A percentile compares a stretch with the other conserved stretches of the same genome.
These are phyloP conservation scores for Kodamaea arcana DNA, from an alignment of 1,139 yeast species.

Conservation along the genomic window DNA sequence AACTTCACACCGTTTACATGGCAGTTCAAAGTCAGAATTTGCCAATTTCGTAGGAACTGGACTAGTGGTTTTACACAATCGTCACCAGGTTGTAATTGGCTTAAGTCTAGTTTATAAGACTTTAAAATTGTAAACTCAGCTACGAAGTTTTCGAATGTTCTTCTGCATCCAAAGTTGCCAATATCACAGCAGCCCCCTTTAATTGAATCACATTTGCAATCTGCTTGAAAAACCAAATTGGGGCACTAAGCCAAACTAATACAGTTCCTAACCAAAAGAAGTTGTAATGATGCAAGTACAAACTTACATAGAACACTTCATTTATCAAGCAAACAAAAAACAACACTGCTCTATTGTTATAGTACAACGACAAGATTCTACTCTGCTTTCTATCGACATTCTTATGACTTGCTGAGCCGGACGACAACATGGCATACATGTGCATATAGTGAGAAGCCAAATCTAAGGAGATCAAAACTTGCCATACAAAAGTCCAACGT, in stretches of 20 bases:
- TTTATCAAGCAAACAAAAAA: slow-evolving; percentile 89
- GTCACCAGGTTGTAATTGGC: too few relatives aligned
- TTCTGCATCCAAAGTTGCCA: slow-evolving; percentile 79
- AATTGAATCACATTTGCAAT: slow-evolving; percentile 85
- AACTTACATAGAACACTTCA: slow-evolving; percentile 87
- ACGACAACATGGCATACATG: slow-evolving; percentile 88
- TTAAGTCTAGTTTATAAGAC: too few relatives aligned
- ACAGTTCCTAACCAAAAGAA: slow-evolving; percentile 66
- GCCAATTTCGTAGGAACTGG: too few relatives aligned
- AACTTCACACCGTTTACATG: too few relatives aligned
- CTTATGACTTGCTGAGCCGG: slow-evolving; percentile 83
- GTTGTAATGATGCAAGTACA: slow-evolving; percentile 71
- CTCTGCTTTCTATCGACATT: slow-evolving; percentile 69
- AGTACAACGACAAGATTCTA: slow-evolving; percentile 75
- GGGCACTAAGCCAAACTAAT: slow-evolving; percentile 63
- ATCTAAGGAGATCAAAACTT: slow-evolving; percentile 79
- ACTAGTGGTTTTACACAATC: too few relatives aligned
- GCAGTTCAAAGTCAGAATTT: too few relatives aligned
- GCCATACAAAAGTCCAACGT: slow-evolving; percentile 62
- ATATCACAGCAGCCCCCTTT: slow-evolving; percentile 74
- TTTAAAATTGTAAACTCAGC: too few relatives aligned
- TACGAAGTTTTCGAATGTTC: slow-evolving; percentile 39
- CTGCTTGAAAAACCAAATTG: slow-evolving; percentile 90
- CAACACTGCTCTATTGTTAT: slow-evolving; percentile 77
- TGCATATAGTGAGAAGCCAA: slow-evolving; percentile 97